phyloP scores from a whole-genome alignment of 305 asterid genomes.

The Fraxinus platypoda region DNA sequence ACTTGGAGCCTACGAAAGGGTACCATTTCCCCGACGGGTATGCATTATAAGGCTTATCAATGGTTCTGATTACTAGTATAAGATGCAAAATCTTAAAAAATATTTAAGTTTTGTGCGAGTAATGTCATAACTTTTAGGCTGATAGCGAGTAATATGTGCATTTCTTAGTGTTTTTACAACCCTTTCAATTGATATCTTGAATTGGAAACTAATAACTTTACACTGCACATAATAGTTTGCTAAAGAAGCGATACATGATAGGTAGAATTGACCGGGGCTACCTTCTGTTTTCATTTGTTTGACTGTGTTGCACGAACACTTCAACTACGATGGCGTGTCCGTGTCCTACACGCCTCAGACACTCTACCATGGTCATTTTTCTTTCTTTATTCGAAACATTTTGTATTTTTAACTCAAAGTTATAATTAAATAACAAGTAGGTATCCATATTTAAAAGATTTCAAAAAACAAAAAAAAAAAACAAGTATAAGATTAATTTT shows the following conservation, averaged over 20 bases:
- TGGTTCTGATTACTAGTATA: neutral
- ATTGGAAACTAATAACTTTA: neutral
- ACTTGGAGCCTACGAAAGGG: conserved; percentile 65
- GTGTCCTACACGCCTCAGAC: no score
- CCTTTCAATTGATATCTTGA: neutral
- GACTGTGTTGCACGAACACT: no score
- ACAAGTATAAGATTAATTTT: no score
- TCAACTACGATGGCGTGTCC: no score
- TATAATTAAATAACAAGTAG: no score
- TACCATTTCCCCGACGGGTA: conserved; percentile 83
- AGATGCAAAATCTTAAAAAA: neutral
- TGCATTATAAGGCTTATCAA: conserved; percentile 7
- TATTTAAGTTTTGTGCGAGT: neutral
- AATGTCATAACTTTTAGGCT: neutral
- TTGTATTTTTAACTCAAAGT: no score
- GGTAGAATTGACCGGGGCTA: neutral
- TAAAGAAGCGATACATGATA: neutral
- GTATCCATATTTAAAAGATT: no score
- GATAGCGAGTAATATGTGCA: neutral
- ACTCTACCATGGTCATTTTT: no score
- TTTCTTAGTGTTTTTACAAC: neutral
- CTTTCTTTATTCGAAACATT: no score
- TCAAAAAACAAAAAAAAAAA: no score
- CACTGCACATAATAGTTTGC: neutral
- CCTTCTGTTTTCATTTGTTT: neutral